A percentile compares a stretch with the other conserved stretches of the same genome.
These are phyloP conservation scores for Euphorbia corollata DNA, from an alignment of 441 rosid species.

Conservation along the genomic window DNA sequence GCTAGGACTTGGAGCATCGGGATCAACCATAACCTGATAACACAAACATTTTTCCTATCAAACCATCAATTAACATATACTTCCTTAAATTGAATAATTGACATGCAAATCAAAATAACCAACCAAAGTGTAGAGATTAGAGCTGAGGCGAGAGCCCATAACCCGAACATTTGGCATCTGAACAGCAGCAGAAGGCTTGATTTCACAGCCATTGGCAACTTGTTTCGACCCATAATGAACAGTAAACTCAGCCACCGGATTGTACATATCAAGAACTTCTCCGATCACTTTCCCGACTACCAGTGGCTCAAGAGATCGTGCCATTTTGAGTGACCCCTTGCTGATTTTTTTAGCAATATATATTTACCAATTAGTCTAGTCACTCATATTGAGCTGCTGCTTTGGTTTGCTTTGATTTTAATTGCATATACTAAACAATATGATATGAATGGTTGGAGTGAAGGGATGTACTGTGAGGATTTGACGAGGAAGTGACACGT, in stretches of 20 bases:
- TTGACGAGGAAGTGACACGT: slow-evolving; percentile 19
- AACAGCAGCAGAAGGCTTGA: slow-evolving; percentile 64
- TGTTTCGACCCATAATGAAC: slow-evolving; percentile 63
- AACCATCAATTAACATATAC: not conserved
- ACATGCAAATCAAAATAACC: not conserved
- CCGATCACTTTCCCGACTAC: slow-evolving; percentile 82
- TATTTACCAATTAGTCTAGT: no score
- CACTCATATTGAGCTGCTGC: not conserved
- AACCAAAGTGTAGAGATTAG: slow-evolving; percentile 64
- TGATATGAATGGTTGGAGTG: not conserved
- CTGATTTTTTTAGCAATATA: not conserved
- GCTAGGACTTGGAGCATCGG: slow-evolving; percentile 94
- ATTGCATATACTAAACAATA: not conserved
- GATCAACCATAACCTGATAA: slow-evolving; percentile 70
- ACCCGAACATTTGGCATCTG: slow-evolving; percentile 48
- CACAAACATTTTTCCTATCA: not conserved
- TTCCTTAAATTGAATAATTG: not conserved
- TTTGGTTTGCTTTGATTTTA: not conserved
- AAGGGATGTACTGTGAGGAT: not conserved
- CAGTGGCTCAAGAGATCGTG: slow-evolving; percentile 31
- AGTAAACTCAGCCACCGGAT: slow-evolving; percentile 51
- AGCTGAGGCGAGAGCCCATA: slow-evolving; percentile 31
- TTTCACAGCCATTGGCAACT: slow-evolving; percentile 68
- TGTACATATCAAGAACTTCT: slow-evolving; percentile 77
- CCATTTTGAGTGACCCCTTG: slow-evolving; percentile 19